These are phyloP conservation scores for Linum tenue DNA, from an alignment of 345 rosid genomes.

Conservation along the genomic window DNA sequence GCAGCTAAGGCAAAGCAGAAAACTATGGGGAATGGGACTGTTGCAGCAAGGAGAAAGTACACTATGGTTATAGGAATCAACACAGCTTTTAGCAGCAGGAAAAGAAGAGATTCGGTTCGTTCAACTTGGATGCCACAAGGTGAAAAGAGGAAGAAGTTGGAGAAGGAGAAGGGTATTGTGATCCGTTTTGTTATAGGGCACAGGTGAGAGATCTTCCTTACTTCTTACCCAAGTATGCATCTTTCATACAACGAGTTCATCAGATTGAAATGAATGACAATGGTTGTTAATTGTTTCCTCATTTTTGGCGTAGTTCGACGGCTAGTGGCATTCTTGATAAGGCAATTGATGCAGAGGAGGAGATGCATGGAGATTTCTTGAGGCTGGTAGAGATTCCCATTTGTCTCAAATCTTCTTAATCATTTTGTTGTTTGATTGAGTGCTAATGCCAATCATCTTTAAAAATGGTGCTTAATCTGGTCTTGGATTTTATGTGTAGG, in stretches of 20 bases:
- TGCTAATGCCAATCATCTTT: slow-evolving; percentile 1
- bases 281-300: not conserved
- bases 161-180: slow-evolving; percentile 70
- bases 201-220: slow-evolving; percentile 37
- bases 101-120: slow-evolving; percentile 76
- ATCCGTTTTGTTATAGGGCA: slow-evolving; percentile 86
- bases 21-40: slow-evolving; percentile 11
- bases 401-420: slow-evolving; percentile 1
- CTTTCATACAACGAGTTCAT: not conserved
- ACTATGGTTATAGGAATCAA: slow-evolving; percentile 86
- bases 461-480: slow-evolving; percentile 5
- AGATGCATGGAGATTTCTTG: slow-evolving; percentile 60
- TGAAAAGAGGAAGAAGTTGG: slow-evolving; percentile 51
- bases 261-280: not conserved
- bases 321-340: slow-evolving; percentile 59
- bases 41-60: slow-evolving; percentile 31
- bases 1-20: slow-evolving; percentile 37
- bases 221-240: not conserved
- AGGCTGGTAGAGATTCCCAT: slow-evolving; percentile 50
- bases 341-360: slow-evolving; percentile 71
- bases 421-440: slow-evolving; percentile 1
- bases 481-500: slow-evolving; percentile 32
- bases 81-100: slow-evolving; percentile 75
- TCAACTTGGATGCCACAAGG: slow-evolving; percentile 97
- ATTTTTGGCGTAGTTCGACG: slow-evolving; percentile 26